Evolutionary conservation across 495 filamentous ascomycete genomes (phyloP).

Genomic region (Glonium stellatum): DNA sequence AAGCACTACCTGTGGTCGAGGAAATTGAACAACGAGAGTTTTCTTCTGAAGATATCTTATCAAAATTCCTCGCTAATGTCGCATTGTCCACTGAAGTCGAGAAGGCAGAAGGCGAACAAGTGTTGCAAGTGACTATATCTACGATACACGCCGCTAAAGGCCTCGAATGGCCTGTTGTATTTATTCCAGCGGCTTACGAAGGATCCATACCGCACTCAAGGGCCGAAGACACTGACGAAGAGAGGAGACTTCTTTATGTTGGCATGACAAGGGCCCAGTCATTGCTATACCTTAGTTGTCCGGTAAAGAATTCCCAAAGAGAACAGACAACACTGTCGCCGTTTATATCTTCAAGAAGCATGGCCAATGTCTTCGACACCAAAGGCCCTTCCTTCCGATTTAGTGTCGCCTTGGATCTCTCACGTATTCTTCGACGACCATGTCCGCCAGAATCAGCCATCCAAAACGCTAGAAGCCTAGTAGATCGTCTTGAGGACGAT

Average conservation of each 20-base stretch:
- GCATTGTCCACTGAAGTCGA: conserved; percentile 71
- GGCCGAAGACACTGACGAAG: conserved; percentile 84
- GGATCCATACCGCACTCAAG: conserved; percentile 93
- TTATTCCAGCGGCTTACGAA: conserved; percentile 84
- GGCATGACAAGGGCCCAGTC: conserved; percentile 95
- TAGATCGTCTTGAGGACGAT: conserved; percentile 53
- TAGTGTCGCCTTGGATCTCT: conserved; percentile 50
- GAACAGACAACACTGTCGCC: conserved; percentile 58
- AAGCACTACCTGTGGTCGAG: conserved; percentile 68
- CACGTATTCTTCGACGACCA: conserved; percentile 54
- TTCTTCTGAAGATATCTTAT: conserved; percentile 59
- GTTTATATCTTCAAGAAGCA: conserved; percentile 51
- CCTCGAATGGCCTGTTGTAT: conserved; percentile 95
- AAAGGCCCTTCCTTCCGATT: conserved; percentile 53
- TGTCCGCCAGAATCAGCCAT: conserved; percentile 48
- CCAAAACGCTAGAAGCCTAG: conserved; percentile 35
- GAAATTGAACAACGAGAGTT: conserved; percentile 61
- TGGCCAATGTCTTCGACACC: conserved; percentile 45
- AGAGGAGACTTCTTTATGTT: conserved; percentile 86
- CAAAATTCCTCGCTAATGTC: conserved; percentile 83
- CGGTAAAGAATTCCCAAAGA: conserved; percentile 54
- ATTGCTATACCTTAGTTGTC: conserved; percentile 85
- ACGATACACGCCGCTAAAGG: conserved; percentile 98
- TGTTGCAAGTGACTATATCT: conserved; percentile 75
- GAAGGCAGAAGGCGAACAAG: conserved; percentile 51